Evolutionary conservation across 768 basidiomycete species (phyloP).

Genomic region (Rhodocollybia butyracea): DNA sequence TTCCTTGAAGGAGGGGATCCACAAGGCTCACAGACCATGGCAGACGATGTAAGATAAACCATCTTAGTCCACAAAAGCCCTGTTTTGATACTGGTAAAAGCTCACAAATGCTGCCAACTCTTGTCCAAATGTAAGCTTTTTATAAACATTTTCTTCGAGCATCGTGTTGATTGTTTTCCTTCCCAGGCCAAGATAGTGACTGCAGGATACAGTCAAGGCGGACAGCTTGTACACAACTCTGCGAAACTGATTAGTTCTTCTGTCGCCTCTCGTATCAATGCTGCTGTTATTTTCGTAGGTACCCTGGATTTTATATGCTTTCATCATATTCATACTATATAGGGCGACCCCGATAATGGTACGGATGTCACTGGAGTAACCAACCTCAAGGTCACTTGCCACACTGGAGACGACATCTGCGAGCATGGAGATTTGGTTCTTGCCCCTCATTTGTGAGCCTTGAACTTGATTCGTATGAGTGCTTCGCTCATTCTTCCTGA

Average conservation of each 20-base stretch:
- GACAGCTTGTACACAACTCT: slow-evolving; percentile 18
- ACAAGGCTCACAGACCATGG: slow-evolving; percentile 16
- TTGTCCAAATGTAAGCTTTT: slow-evolving; percentile 13
- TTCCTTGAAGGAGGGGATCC: slow-evolving; percentile 36
- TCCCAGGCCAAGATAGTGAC: slow-evolving; percentile 12
- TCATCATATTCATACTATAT: background rate
- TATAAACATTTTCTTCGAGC: background rate
- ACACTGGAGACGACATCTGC: background rate
- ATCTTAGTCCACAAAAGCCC: background rate
- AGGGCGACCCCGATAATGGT: background rate
- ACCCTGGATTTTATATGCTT: background rate
- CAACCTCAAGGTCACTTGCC: background rate
- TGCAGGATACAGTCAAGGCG: slow-evolving; percentile 18
- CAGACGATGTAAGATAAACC: slow-evolving; percentile 8
- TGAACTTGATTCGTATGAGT: background rate
- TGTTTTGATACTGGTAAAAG: background rate
- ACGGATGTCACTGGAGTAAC: background rate
- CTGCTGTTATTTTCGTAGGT: slow-evolving; percentile 18
- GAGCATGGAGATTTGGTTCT: background rate
- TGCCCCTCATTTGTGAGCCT: background rate
- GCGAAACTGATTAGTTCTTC: slow-evolving; percentile 12
- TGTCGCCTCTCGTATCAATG: slow-evolving; percentile 13
- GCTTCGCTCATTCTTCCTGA: background rate
- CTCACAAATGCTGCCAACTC: slow-evolving; percentile 15
- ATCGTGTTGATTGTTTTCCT: background rate